These are phyloP conservation scores for Tricholoma flavovirens DNA, from an alignment of 768 basidiomycete genomes.

Conservation along the genomic window DNA sequence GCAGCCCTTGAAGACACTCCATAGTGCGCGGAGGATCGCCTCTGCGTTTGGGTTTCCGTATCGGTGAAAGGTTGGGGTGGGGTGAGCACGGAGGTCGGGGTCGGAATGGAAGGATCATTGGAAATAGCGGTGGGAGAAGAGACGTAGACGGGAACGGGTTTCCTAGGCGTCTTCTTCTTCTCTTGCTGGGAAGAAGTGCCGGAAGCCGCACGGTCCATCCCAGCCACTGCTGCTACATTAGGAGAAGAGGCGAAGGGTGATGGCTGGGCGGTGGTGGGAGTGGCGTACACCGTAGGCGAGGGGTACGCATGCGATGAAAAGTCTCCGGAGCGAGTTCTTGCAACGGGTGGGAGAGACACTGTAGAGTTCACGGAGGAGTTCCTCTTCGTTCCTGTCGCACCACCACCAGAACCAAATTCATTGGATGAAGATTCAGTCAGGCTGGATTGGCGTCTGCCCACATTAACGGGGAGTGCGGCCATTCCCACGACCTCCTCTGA, in stretches of 20 bases:
- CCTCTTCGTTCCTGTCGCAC: background rate
- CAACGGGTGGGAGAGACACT: background rate
- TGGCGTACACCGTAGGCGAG: background rate
- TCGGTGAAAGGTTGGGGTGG: background rate
- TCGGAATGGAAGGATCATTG: background rate
- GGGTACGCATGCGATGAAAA: background rate
- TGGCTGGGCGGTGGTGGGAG: background rate
- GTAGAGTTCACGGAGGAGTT: slow-evolving; percentile 1
- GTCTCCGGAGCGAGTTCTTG: slow-evolving; percentile 1
- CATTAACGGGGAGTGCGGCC: slow-evolving; percentile 5
- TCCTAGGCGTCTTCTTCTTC: slow-evolving; percentile 12
- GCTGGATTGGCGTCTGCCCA: background rate
- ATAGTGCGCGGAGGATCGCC: slow-evolving; percentile 11
- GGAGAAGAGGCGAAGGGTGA: background rate
- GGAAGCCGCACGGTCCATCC: slow-evolving; percentile 6
- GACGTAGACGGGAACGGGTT: slow-evolving; percentile 17
- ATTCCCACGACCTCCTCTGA: slow-evolving; percentile 8
- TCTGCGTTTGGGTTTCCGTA: background rate
- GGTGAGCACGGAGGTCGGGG: background rate
- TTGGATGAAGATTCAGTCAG: background rate
- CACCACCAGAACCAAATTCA: background rate
- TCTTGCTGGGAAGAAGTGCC: background rate
- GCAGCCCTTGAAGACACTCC: slow-evolving; percentile 5
- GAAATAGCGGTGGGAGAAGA: slow-evolving; percentile 1
- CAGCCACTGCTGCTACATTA: background rate